Conservation (phyloP, 2,329 filamentous ascomycete genomes). For the Fusarium sulawesiense region DNA sequence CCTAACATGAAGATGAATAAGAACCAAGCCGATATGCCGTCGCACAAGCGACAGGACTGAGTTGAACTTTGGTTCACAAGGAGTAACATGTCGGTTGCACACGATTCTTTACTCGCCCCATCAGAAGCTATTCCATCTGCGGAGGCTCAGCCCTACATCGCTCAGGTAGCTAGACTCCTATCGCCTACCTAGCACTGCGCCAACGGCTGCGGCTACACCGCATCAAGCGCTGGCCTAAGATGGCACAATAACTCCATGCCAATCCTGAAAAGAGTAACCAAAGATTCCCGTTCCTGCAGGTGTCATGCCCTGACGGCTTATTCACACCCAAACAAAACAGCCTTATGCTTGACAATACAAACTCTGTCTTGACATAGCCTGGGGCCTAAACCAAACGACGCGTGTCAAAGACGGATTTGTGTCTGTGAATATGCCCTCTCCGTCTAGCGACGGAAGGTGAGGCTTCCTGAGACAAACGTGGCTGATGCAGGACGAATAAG, state of each 20-base stretch:
- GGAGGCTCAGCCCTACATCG: constrained; percentile 56
- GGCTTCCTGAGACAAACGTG: constrained; percentile 81
- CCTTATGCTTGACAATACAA: constrained; percentile 82
- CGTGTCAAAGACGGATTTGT: constrained; percentile 2
- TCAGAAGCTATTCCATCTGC: constrained; percentile 73
- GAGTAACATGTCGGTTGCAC: constrained; percentile 51
- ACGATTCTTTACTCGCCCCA: constrained; percentile 71
- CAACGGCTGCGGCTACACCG: no score
- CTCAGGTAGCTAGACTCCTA: constrained; percentile 52
- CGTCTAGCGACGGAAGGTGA: constrained; percentile 72
- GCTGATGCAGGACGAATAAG: constrained; percentile 55
- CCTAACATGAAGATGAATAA: no score
- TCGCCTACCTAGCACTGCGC: not conserved
- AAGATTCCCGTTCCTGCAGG: no score
- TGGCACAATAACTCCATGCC: no score
- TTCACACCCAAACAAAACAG: not conserved
- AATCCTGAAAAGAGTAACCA: no score
- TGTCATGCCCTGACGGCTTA: not conserved
- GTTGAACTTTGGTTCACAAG: no score
- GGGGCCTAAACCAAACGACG: constrained; percentile 1
- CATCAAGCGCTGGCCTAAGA: no score
- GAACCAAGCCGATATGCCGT: no score
- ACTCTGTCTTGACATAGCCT: constrained; percentile 73
- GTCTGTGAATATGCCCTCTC: constrained; percentile 64
- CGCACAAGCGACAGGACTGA: no score